A percentile compares a stretch with the other conserved stretches of the same genome.
Conservation (phyloP, 768 basidiomycete species). For the Mycena capillaripes region DNA sequence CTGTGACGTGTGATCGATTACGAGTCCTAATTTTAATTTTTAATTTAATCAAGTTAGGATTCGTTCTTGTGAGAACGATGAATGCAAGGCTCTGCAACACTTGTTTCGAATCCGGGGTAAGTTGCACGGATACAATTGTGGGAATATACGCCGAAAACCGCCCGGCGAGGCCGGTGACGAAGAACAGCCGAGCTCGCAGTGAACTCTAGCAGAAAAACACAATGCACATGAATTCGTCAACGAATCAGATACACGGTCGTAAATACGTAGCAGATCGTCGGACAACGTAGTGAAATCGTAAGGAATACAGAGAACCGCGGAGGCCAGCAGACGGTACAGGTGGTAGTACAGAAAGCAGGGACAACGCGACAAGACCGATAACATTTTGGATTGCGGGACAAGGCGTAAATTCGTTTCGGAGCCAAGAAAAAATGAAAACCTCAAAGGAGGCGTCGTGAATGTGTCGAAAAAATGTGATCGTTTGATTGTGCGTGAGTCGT, state of each 20-base stretch:
- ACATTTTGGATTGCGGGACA: slow-evolving; percentile 6
- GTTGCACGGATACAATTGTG: no score
- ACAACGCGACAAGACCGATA: slow-evolving; percentile 23
- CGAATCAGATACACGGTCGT: slow-evolving; percentile 27
- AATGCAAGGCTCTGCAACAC: no score
- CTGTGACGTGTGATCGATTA: no score
- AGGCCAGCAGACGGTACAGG: slow-evolving; percentile 23
- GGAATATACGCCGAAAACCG: no score
- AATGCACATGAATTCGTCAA: slow-evolving; percentile 30
- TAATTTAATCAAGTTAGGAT: no score
- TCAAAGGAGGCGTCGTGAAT: neutral
- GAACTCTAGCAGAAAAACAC: neutral
- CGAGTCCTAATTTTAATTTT: no score
- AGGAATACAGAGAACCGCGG: slow-evolving; percentile 7
- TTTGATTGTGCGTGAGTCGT: slow-evolving; percentile 21
- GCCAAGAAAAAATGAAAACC: neutral
- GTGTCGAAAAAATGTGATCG: neutral
- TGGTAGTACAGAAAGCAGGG: slow-evolving; percentile 33
- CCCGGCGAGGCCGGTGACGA: no score
- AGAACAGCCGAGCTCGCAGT: no score
- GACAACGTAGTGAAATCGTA: slow-evolving; percentile 2
- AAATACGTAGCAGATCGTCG: slow-evolving; percentile 20
- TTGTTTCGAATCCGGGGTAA: no score
- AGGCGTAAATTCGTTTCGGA: slow-evolving; percentile 20
- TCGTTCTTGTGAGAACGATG: no score